phyloP scores from a whole-genome alignment of 2,329 filamentous ascomycete genomes.

The Claviceps monticola region DNA sequence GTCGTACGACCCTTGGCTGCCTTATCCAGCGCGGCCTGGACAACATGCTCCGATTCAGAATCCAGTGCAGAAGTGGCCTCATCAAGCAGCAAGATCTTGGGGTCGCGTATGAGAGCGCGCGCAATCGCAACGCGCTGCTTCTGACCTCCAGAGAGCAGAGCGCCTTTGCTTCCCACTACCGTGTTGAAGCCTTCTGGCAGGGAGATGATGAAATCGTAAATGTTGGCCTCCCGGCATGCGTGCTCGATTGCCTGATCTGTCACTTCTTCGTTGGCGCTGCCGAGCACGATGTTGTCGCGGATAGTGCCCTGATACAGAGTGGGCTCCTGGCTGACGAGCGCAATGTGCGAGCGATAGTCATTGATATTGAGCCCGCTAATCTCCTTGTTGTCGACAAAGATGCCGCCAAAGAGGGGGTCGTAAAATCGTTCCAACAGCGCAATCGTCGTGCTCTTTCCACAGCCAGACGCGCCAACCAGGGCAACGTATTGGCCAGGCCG shows the following conservation, averaged over 20 bases:
- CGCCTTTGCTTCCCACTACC: conserved; percentile 73
- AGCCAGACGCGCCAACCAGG: conserved; percentile 85
- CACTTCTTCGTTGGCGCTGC: conserved; percentile 51
- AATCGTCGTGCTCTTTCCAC: conserved; percentile 90
- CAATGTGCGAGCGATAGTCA: conserved; percentile 70
- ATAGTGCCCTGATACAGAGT: conserved; percentile 90
- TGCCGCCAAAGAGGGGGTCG: conserved; percentile 65
- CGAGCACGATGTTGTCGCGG: conserved; percentile 77
- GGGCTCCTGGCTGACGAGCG: conserved; percentile 87
- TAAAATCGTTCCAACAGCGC: conserved; percentile 90
- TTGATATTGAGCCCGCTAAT: conserved; percentile 72
- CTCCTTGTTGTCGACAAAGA: conserved; percentile 73
- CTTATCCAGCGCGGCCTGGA: conserved; percentile 67
- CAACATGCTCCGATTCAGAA: conserved; percentile 63
- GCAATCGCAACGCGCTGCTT: conserved; percentile 93
- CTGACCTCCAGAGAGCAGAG: conserved; percentile 76
- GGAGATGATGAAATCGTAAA: conserved; percentile 81
- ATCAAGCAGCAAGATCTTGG: conserved; percentile 72
- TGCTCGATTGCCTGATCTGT: conserved; percentile 58
- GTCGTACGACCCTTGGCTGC: conserved; percentile 78
- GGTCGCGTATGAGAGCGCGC: conserved; percentile 77
- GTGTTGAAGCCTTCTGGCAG: conserved; percentile 78
- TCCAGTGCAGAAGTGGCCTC: conserved; percentile 71
- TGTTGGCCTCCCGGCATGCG: conserved; percentile 82
- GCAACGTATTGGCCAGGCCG: conserved; percentile 74